These are phyloP conservation scores for Plenodomus tracheiphilus DNA, from an alignment of 2,329 filamentous ascomycete genomes.

Conservation along the genomic window DNA sequence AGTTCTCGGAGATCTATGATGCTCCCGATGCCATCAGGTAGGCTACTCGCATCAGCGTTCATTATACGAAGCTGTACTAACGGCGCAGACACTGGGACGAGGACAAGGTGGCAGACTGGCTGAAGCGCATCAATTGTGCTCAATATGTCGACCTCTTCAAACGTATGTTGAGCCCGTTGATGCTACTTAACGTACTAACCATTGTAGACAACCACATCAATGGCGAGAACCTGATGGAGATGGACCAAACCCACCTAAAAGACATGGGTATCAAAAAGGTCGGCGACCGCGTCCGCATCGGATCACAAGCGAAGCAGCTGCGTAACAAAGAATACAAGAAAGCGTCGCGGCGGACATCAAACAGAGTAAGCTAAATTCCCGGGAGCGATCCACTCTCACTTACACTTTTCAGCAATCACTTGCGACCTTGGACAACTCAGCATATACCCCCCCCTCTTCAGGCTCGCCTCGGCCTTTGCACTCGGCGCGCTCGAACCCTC, in stretches of 20 bases:
- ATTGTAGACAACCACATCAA: constrained; percentile 84
- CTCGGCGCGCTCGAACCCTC: constrained; percentile 53
- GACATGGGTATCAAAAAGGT: constrained; percentile 99
- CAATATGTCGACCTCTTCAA: constrained; percentile 91
- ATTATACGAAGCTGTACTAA: constrained; percentile 1
- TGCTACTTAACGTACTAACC: constrained; percentile 15
- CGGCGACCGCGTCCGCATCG: constrained; percentile 87
- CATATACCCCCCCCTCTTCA: constrained; percentile 64
- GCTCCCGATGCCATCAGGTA: constrained; percentile 63
- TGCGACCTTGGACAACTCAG: constrained; percentile 72
- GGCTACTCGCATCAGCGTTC: constrained; percentile 3
- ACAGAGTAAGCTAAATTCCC: constrained; percentile 66
- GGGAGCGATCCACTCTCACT: background rate
- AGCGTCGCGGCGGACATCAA: constrained; percentile 65
- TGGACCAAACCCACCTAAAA: constrained; percentile 93
- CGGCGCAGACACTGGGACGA: constrained; percentile 73
- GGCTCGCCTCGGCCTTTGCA: constrained; percentile 66
- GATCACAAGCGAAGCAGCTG: constrained; percentile 55
- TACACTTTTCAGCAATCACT: constrained; percentile 72
- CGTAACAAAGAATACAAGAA: constrained; percentile 54
- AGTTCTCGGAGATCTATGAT: constrained; percentile 80
- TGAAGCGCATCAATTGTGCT: constrained; percentile 86
- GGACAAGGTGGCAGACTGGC: constrained; percentile 86
- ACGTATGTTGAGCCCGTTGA: constrained; percentile 47
- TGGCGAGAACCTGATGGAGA: constrained; percentile 92